These are phyloP conservation scores for Jaapia argillacea DNA, from an alignment of 768 basidiomycete species.

Conservation along the genomic window DNA sequence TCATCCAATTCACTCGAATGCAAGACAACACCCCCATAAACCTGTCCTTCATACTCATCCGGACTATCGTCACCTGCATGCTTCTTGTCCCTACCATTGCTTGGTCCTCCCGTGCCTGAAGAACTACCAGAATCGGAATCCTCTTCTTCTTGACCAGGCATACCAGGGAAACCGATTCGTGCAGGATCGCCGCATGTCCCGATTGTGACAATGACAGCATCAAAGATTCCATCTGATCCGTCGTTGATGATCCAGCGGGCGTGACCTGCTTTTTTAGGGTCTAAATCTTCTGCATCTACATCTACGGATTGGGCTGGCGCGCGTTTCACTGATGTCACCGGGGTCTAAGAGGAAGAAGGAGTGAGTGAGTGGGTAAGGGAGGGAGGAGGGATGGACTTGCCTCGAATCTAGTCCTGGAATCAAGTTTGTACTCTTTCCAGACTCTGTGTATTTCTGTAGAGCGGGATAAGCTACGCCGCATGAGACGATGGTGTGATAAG, in stretches of 20 bases:
- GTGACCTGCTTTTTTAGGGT: constrained; percentile 4
- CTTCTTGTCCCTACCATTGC: no score
- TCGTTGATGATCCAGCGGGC: constrained; percentile 39
- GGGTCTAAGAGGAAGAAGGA: not conserved
- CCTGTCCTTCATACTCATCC: constrained; percentile 13
- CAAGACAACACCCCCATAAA: constrained; percentile 26
- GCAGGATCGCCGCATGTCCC: constrained; percentile 40
- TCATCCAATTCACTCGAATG: constrained; percentile 41
- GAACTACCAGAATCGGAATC: not conserved
- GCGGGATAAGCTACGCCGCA: not conserved
- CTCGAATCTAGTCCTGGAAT: constrained; percentile 32
- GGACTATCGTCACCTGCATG: constrained; percentile 1
- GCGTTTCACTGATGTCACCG: not conserved
- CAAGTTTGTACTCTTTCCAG: constrained; percentile 41
- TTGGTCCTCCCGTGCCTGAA: no score
- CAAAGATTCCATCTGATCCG: constrained; percentile 34
- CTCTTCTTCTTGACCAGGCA: constrained; percentile 22
- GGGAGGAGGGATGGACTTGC: constrained; percentile 23
- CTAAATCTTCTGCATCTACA: not conserved
- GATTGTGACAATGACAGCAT: constrained; percentile 38
- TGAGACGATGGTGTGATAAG: not conserved
- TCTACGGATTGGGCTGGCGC: not conserved
- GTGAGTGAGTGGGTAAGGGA: no score
- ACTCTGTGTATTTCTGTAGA: constrained; percentile 27
- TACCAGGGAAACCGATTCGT: constrained; percentile 33